These are phyloP conservation scores for Nemania sp. DNA, from an alignment of 2,329 filamentous ascomycete species.

Conservation along the genomic window DNA sequence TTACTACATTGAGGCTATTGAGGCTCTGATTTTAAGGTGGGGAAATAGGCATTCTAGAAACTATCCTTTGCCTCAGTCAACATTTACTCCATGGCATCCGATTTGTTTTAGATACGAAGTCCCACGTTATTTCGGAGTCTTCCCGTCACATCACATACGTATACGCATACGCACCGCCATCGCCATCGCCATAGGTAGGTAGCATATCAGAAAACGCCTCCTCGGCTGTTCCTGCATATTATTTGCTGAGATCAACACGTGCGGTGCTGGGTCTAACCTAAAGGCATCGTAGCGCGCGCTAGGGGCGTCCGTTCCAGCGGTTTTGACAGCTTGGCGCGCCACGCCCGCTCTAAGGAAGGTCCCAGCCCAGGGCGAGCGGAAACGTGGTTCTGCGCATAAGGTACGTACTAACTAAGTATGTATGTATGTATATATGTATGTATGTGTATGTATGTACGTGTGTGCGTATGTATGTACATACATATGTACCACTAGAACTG, in stretches of 20 bases:
- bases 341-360: neutral
- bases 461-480: neutral
- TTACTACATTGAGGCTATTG: neutral
- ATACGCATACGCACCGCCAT: too few species aligned
- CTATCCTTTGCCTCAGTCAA: neutral
- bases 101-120: neutral
- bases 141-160: too few species aligned
- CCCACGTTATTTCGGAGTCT: neutral
- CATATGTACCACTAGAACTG: neutral
- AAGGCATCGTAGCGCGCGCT: neutral
- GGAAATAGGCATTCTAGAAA: neutral
- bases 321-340: slow-evolving; percentile 7
- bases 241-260: slow-evolving; percentile 3
- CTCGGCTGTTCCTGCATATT: slow-evolving; percentile 5
- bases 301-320: neutral
- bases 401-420: neutral
- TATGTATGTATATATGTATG: slow-evolving; percentile 2
- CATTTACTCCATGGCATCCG: neutral
- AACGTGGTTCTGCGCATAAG: neutral
- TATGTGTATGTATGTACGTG: neutral
- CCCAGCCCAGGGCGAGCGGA: neutral
- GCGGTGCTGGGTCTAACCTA: neutral
- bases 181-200: too few species aligned
- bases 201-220: neutral
- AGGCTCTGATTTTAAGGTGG: neutral